Evolutionary conservation across 306 rosid genomes (phyloP), one percentile per base, ranked within the genome.

Genomic region (Prunus persica): DNA sequence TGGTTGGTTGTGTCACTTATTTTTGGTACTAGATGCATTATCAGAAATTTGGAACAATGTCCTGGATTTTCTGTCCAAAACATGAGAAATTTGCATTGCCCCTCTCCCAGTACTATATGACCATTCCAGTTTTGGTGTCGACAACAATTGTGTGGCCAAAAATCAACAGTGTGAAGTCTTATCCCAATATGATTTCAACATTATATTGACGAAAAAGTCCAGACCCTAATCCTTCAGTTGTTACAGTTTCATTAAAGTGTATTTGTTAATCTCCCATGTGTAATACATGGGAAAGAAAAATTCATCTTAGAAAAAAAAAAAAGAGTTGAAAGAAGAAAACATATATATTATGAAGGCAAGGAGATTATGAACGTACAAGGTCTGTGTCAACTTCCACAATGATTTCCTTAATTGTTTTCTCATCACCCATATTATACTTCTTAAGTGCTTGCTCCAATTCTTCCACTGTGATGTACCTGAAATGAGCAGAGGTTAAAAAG

Each of bases 381-480:
- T 95, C 97, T 8, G 97, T 88, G 83, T 95, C 98, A 72, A 89
- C 98, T 87, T 92, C 98, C 58, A 96, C 96, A 51, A 95, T 90
- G 84, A 95, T 92, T 82, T 95, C 97, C 91, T 92, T 92, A 63
- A 92, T 90, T n/a, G 96, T 92, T 79, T 88, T 85, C 83, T 86
- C 92, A 72, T 92, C 98, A 8, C 97, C 97, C 96, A 92, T 92
- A 58, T 92, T 95, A 81, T 95, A 92, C 86, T 88, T 89, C 87
- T 81, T 92, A 65, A 95, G 97, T 24, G 97, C 91, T 82, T 82
- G 84, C 87, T 89, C 98, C 83, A 95, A 83, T 77, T 92, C 98
- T 84, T 89, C 97, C 90, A 80, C 71, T 14, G 98, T 95, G 77
- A 95, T 92, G 83, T 89, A 88, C 82, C 98, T 95, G 64, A 32